Base-by-base conservation (phyloP, 2,329 filamentous ascomycete genomes). In the Sclerotinia spermophila region DNA sequence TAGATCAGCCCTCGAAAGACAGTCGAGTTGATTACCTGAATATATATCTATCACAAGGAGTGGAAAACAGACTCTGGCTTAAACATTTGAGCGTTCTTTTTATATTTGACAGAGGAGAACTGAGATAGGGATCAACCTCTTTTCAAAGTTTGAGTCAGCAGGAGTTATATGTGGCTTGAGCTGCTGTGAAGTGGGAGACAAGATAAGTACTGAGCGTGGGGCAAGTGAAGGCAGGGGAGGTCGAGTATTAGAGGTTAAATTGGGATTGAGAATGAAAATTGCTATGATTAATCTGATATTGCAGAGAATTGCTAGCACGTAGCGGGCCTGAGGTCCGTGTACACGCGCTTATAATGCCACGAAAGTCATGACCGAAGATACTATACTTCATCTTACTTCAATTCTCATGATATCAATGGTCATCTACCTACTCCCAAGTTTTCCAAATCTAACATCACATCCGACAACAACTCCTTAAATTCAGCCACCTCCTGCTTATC, bases 401-500 rank as follows among this genome's bases (percentile, higher is more conserved):
- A 7, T 53, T 19, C 13, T 30, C 30, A 17, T 5, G 7, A 24
- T 17, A 30, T 17, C n/a, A 30, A 5, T 42, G 35, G 30, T 71
- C 5, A 71, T 42, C 38, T 53, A 61, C 59, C n/a, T 19, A 35
- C 8, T 30, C 53, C 33, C 21, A 75, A 5, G 51, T 71, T 71
- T 35, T 69, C 67, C 51, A 71, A 55, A 56, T 71, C 70, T 24
- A 71, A 61, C 0, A 30, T 13, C 6, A 71, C 58, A 64, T 71
- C 67, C 40, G 45, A 82, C 65, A 88, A 77, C 3, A 80, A 80
- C 68, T 83, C 83, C 48, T 76, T 74, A 58, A 86, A 79, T 17
- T 80, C 77, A 27, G 78, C 72, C 3, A 72, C 74, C 4, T 77
- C 78, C 2, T 81, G 71, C n/a, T 71, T 65, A 68, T 76, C 73